A percentile compares a stretch with the other conserved stretches of the same genome.
Evolutionary conservation across 129 eudicot species (phyloP).

Genomic region (Solidago caesia): DNA sequence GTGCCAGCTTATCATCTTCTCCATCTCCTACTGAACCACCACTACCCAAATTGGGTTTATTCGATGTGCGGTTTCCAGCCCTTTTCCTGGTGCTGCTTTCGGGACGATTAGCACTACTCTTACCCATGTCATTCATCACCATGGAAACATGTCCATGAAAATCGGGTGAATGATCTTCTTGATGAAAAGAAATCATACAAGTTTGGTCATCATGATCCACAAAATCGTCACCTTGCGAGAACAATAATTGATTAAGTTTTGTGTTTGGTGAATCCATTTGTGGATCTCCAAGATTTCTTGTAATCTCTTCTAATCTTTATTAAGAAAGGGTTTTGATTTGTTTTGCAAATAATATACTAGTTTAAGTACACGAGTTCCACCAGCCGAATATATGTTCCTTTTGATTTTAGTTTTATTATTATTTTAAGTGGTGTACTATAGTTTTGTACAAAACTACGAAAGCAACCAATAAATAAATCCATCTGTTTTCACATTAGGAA

Average conservation of each 20-base stretch:
- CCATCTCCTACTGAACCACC: neutral
- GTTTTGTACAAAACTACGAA: slow-evolving; percentile 22
- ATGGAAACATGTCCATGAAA: slow-evolving; percentile 22
- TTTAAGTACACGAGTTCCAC: slow-evolving; percentile 34
- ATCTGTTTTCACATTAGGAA: slow-evolving; percentile 17
- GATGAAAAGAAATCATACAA: slow-evolving; percentile 27
- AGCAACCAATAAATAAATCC: neutral
- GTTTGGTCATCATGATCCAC: slow-evolving; percentile 37
- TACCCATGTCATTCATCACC: slow-evolving; percentile 18
- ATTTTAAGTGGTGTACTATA: neutral
- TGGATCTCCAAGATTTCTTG: slow-evolving; percentile 39
- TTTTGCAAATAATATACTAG: slow-evolving; percentile 7
- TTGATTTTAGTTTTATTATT: neutral
- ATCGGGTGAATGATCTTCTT: slow-evolving; percentile 28
- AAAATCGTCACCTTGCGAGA: slow-evolving; percentile 36
- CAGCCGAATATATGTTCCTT: slow-evolving; percentile 15
- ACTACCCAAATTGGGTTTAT: neutral
- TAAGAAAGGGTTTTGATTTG: slow-evolving; percentile 35
- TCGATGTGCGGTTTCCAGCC: neutral
- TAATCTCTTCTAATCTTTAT: slow-evolving; percentile 26
- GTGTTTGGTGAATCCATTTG: slow-evolving; percentile 31
- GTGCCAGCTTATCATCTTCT: slow-evolving; percentile 15
- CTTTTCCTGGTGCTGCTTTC: slow-evolving; percentile 15
- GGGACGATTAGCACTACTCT: neutral
- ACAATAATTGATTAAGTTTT: slow-evolving; percentile 31